Base-by-base conservation (phyloP, 345 rosid genomes). In the Barbarea vulgaris region DNA sequence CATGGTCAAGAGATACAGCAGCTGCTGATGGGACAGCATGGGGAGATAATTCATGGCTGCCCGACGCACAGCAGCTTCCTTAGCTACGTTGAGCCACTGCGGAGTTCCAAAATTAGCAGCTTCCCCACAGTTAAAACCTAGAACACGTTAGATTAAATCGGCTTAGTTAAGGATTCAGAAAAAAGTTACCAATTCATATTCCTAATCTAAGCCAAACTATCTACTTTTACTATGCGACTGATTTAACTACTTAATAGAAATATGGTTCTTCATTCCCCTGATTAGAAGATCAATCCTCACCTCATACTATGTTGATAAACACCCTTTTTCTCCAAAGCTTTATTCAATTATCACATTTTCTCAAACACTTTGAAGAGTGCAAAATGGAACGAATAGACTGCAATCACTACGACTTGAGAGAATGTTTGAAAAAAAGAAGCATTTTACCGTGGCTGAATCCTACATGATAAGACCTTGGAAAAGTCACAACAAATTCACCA, bases 391-490 rank as follows among this genome's bases (percentile, higher is more conserved):
- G 58, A 39, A 51, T 22, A 77, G 48, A 71, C 39, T 61, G 56
- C 64, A 60, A 48, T 30, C 68, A 58, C 73, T 22, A 66, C 19
- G 64, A 67, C 77, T 60, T 54, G 64, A 78, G 54, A 67, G 53
- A 62, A 66, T 56, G 73, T 42, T 77, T 55, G 6, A 9, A 42
- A 69, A 76, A 74, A 54, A 76, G 74, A 81, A 58, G 73, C 74
- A 83, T 30, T 68, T 90, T 91, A 96, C 99, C 98, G n/a, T 96
- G 99, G 89, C 99, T 96, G 96, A 96, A 93, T 82, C 99, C 99
- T 72, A 87, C 89, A 83, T 96, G 99, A 81, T 96, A 96, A 69
- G 98, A 96, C 84, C 99, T 85, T 31, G 99, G 99, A 82, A 96
- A 96, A 67, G 99, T 96, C 84, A 96, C 99, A 57, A 96, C 99